Percentiles rank a stretch among this genome's conserved stretches.
Conservation (phyloP, 2,329 filamentous ascomycete species). For the Aspergillus aculeatinus region DNA sequence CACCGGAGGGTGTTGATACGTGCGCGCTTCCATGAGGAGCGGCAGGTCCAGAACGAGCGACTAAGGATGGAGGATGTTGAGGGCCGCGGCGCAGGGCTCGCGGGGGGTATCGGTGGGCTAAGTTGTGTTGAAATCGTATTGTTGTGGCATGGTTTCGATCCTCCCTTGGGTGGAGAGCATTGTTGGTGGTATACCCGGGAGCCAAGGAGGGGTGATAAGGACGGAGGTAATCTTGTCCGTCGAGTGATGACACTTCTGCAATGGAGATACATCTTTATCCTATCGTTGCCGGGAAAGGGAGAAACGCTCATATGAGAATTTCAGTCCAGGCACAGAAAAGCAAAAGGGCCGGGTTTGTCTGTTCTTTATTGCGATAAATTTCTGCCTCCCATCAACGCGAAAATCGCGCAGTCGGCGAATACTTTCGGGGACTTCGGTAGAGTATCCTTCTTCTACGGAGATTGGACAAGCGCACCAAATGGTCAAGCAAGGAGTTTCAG, state of each 20-base stretch:
- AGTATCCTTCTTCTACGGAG: neutral
- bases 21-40: slow-evolving; percentile 50
- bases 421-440: neutral
- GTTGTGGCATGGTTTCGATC: neutral
- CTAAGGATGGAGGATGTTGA: neutral
- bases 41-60: slow-evolving; percentile 37
- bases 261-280: neutral
- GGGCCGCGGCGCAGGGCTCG: neutral
- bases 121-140: neutral
- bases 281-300: neutral
- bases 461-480: neutral
- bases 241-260: neutral
- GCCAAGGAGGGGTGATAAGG: neutral
- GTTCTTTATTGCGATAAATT: neutral
- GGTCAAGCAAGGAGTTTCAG: neutral
- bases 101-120: neutral
- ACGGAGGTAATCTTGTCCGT: neutral
- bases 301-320: neutral
- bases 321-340: neutral
- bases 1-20: slow-evolving; percentile 57
- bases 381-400: neutral
- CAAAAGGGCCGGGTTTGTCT: neutral
- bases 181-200: neutral
- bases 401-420: neutral
- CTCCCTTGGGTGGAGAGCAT: neutral